A percentile compares a stretch with the other conserved stretches of the same genome.
These are phyloP conservation scores for Monosporascus sp. DNA, from an alignment of 2,329 filamentous ascomycete genomes.

Conservation along the genomic window DNA sequence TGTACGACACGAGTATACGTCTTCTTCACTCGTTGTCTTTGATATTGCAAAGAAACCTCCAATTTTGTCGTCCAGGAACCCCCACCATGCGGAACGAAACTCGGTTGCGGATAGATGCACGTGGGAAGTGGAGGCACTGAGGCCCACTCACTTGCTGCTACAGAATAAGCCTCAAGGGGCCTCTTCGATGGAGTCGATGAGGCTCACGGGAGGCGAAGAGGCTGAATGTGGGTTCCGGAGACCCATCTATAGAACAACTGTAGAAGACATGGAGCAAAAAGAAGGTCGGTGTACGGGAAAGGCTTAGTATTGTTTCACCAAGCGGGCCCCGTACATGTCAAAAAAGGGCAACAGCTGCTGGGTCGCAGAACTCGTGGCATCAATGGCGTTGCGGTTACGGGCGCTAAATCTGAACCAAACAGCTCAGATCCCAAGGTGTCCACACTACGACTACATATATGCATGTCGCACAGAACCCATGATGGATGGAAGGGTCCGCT, in stretches of 20 bases:
- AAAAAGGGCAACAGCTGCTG: not conserved
- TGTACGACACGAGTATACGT: too few species aligned
- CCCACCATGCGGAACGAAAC: not conserved
- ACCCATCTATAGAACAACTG: slow-evolving; percentile 2
- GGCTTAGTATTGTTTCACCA: not conserved
- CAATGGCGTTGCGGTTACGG: not conserved
- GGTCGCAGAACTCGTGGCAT: not conserved
- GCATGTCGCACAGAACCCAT: not conserved
- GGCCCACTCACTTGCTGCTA: not conserved
- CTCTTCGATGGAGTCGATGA: too few species aligned
- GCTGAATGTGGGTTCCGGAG: not conserved
- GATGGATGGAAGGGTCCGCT: not conserved
- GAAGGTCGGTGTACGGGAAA: not conserved
- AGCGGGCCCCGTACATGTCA: not conserved
- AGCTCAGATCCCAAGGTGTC: not conserved
- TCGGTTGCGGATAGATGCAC: not conserved
- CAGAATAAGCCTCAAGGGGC: not conserved
- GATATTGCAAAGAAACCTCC: not conserved
- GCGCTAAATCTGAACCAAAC: not conserved
- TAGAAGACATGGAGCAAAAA: slow-evolving; percentile 1
- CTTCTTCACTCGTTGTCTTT: too few species aligned
- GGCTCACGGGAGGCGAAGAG: not conserved
- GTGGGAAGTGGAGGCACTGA: not conserved
- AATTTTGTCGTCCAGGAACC: not conserved
- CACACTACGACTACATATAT: not conserved